Percentiles rank a stretch among this genome's conserved stretches.
These are phyloP conservation scores for Melampsora americana DNA, from an alignment of 1,284 basidiomycete genomes.

Conservation along the genomic window DNA sequence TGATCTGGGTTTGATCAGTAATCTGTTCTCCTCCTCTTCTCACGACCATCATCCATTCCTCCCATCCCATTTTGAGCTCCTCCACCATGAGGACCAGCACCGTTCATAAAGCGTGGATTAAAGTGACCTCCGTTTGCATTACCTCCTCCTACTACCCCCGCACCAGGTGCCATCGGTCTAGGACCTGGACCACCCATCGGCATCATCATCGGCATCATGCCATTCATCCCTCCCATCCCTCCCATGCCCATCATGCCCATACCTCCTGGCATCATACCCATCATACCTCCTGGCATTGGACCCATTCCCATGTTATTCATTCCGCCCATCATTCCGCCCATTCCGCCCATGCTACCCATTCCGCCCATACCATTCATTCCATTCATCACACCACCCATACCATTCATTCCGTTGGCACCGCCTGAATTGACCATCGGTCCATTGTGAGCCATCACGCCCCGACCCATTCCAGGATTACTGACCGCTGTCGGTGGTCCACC, in stretches of 20 bases:
- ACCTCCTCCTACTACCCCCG: constrained; percentile 14
- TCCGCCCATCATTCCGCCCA: constrained; percentile 3
- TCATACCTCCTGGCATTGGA: constrained; percentile 32
- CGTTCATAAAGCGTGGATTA: constrained; percentile 26
- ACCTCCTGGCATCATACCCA: constrained; percentile 24
- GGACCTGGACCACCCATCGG: constrained; percentile 26
- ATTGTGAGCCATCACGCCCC: neutral
- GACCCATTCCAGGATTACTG: constrained; percentile 12
- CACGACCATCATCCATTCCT: constrained; percentile 21
- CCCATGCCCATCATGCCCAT: constrained; percentile 33
- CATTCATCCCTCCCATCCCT: constrained; percentile 18
- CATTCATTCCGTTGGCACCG: constrained; percentile 5
- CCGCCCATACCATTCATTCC: constrained; percentile 32
- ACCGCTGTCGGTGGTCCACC: constrained; percentile 6
- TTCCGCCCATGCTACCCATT: constrained; percentile 24
- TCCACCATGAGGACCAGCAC: neutral
- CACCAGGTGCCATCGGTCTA: neutral
- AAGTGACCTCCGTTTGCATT: constrained; percentile 20
- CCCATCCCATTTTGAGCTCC: constrained; percentile 6
- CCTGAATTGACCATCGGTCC: neutral
- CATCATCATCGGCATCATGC: constrained; percentile 26
- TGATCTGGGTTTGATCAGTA: constrained; percentile 2
- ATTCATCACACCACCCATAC: constrained; percentile 35
- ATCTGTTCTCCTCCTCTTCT: constrained; percentile 32
- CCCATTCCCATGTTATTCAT: constrained; percentile 34